Evolutionary conservation across 768 basidiomycete species (phyloP).

Genomic region (Lactifluus hygrophoroides): DNA sequence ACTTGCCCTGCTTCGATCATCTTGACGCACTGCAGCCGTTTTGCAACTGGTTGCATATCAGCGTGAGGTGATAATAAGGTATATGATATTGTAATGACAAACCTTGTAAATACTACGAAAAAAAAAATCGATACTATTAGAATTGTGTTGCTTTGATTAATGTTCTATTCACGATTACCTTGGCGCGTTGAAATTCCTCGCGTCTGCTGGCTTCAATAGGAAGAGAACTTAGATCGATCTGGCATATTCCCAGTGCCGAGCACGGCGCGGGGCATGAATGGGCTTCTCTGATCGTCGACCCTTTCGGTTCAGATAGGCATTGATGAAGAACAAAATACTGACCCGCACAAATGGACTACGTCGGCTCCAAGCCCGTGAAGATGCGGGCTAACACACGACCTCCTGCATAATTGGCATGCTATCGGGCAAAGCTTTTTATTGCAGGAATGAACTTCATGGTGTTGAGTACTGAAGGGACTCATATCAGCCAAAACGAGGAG

Average conservation of each 20-base stretch:
- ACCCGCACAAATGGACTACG: slow-evolving; percentile 52
- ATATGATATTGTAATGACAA: not conserved
- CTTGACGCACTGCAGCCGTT: slow-evolving; percentile 44
- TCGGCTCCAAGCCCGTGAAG: slow-evolving; percentile 39
- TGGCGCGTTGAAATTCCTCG: slow-evolving; percentile 57
- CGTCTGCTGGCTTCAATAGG: slow-evolving; percentile 52
- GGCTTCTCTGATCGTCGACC: slow-evolving; percentile 34
- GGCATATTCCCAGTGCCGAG: slow-evolving; percentile 42
- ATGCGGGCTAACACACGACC: slow-evolving; percentile 45
- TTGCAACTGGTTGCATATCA: slow-evolving; percentile 32
- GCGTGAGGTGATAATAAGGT: not conserved
- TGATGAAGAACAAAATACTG: slow-evolving; percentile 7
- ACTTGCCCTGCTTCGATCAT: slow-evolving; percentile 35
- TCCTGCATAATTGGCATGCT: slow-evolving; percentile 45
- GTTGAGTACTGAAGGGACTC: slow-evolving; percentile 30
- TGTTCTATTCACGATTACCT: slow-evolving; percentile 30
- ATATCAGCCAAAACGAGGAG: not conserved
- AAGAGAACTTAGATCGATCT: slow-evolving; percentile 49
- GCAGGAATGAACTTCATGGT: slow-evolving; percentile 42
- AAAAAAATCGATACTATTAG: not conserved
- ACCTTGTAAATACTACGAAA: slow-evolving; percentile 50
- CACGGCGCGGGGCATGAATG: slow-evolving; percentile 42
- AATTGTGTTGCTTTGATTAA: not conserved
- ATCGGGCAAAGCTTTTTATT: slow-evolving; percentile 46
- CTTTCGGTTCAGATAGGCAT: not conserved